Conservation (phyloP, 1,284 basidiomycete species). For the Takashimella koratensis region DNA sequence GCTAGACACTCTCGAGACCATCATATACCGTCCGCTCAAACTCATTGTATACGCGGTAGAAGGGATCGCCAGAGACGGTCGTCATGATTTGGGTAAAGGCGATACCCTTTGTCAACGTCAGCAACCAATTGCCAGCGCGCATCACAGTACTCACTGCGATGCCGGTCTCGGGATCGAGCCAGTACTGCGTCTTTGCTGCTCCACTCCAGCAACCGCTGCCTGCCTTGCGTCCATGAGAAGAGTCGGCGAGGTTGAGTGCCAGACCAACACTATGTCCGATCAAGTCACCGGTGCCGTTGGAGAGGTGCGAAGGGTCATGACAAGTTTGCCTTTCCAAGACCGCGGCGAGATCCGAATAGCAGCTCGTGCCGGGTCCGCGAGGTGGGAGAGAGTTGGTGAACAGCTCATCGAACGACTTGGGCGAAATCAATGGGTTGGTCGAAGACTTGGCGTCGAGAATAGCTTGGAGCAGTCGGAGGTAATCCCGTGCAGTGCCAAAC, state of each 20-base stretch:
- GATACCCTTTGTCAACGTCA: too few species aligned
- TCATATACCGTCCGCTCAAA: constrained; percentile 35
- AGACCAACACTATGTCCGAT: constrained; percentile 14
- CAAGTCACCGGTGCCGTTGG: constrained; percentile 8
- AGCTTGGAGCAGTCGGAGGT: constrained; percentile 29
- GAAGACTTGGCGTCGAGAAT: constrained; percentile 21
- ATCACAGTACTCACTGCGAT: constrained; percentile 16
- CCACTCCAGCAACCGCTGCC: constrained; percentile 26
- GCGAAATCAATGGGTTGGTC: constrained; percentile 15
- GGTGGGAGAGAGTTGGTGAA: constrained; percentile 21
- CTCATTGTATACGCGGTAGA: constrained; percentile 26
- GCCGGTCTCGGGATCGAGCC: constrained; percentile 21
- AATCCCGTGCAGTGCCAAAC: constrained; percentile 32
- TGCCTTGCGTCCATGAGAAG: constrained; percentile 10
- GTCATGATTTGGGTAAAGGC: constrained; percentile 27
- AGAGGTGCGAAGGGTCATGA: constrained; percentile 11
- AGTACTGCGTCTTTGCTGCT: constrained; percentile 20
- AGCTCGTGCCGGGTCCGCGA: constrained; percentile 1
- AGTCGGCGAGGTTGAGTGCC: constrained; percentile 5
- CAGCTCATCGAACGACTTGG: constrained; percentile 17
- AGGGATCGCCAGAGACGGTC: constrained; percentile 16
- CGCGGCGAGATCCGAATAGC: constrained; percentile 9
- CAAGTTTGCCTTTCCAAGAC: constrained; percentile 6
- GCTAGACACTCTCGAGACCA: constrained; percentile 20
- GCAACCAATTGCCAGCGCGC: too few species aligned